phyloP scores from a whole-genome alignment of 2,329 filamentous ascomycete genomes.

The Apiospora hydei region DNA sequence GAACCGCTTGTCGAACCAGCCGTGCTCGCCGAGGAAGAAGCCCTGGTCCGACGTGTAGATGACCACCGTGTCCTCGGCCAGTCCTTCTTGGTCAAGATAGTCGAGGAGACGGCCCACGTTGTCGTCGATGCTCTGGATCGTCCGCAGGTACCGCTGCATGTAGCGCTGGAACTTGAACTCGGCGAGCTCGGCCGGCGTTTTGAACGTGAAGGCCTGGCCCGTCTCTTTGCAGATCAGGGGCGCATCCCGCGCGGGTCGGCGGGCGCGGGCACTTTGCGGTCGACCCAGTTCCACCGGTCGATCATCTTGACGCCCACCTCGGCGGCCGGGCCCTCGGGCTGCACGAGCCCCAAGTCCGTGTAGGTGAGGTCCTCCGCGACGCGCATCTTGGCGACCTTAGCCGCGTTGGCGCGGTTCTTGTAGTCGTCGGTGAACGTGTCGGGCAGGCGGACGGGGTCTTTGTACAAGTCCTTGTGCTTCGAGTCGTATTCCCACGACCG shows the following conservation, averaged over 20 bases:
- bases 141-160: conserved; percentile 62
- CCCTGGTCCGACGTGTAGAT: conserved; percentile 64
- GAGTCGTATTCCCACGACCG: conserved; percentile 58
- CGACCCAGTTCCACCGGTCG: conserved; percentile 36
- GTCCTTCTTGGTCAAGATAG: conserved; percentile 50
- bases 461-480: conserved; percentile 57
- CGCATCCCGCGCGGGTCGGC: conserved; percentile 19
- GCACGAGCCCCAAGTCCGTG: conserved; percentile 56
- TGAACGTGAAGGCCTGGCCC: conserved; percentile 55
- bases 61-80: conserved; percentile 56
- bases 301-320: conserved; percentile 46
- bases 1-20: conserved; percentile 65
- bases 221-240: conserved; percentile 54
- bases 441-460: conserved; percentile 52
- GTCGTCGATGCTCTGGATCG: conserved; percentile 60
- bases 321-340: conserved; percentile 54
- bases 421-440: conserved; percentile 63
- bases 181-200: conserved; percentile 48
- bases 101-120: conserved; percentile 57
- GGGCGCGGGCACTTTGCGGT: conserved; percentile 39
- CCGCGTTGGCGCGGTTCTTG: conserved; percentile 59
- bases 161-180: conserved; percentile 65
- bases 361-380: conserved; percentile 60
- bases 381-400: conserved; percentile 58
- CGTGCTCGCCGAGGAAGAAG: conserved; percentile 64